Conservation (phyloP, 2,329 filamentous ascomycete species). For the Xylariaceae sp. region DNA sequence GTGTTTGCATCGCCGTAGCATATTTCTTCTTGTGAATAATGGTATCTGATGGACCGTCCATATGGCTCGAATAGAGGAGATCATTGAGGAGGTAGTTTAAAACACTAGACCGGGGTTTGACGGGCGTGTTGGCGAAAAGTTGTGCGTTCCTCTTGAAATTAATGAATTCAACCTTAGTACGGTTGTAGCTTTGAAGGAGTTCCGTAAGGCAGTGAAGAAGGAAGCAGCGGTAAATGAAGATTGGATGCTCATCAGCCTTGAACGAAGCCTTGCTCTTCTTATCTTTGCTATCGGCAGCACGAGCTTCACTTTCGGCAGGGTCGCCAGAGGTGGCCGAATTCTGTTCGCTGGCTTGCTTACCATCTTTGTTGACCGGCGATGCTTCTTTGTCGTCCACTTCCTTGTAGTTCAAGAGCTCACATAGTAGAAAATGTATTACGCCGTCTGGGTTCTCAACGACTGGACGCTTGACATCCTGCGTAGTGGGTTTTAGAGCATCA, state of each 20-base stretch:
- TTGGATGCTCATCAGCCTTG: constrained; percentile 91
- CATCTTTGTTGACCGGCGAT: constrained; percentile 49
- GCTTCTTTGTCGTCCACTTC: constrained; percentile 88
- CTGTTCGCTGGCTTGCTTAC: constrained; percentile 44
- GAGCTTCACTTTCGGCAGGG: constrained; percentile 31
- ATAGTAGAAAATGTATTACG: constrained; percentile 92
- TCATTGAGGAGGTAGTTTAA: constrained; percentile 92
- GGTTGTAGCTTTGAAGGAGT: constrained; percentile 87
- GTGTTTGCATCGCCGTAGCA: constrained; percentile 84
- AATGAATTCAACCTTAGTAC: constrained; percentile 97
- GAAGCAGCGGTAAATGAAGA: constrained; percentile 96
- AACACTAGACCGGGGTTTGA: constrained; percentile 90
- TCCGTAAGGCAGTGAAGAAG: constrained; percentile 91
- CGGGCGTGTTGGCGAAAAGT: constrained; percentile 81
- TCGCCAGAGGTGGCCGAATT: constrained; percentile 44
- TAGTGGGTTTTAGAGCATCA: constrained; percentile 66
- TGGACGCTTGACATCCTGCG: constrained; percentile 76
- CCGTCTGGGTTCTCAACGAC: constrained; percentile 92
- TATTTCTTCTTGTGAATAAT: constrained; percentile 81
- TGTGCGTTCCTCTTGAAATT: constrained; percentile 96
- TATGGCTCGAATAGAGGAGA: constrained; percentile 67
- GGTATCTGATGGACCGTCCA: constrained; percentile 74
- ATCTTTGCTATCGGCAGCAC: constrained; percentile 52
- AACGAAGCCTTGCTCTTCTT: constrained; percentile 78
- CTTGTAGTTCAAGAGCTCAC: constrained; percentile 87